Base-by-base conservation (phyloP, 805 yeast species). In the Myxozyma neglecta region DNA sequence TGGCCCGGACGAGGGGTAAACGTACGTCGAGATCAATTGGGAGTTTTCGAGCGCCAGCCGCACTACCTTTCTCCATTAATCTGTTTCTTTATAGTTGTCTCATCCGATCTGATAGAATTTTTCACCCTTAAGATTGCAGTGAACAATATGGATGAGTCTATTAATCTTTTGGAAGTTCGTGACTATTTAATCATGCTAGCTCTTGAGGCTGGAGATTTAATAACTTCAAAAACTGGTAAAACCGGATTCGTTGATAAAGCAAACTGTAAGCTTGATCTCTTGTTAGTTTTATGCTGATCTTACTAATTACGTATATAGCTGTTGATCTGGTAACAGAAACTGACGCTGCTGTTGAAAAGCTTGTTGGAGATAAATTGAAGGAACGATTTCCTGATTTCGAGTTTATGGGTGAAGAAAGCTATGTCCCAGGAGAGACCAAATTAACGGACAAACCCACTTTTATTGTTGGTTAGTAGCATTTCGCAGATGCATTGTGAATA, bases 381-480 rank as follows among this genome's bases (percentile, higher is more conserved):
- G 63, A 58, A 8, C 70, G 69, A 59, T 85, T 75, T 68, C 87
- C 88, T 11, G 70, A 73, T 20, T 85, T 71, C 69, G 74, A 76
- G 64, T 85, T 85, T 71, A 76, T 85, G 70, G 89, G 88, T 35
- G 89, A 85, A 69, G 89, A 85, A 70, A 77, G 84, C 24, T 84
- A 77, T 63, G 74, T 80, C 11, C 79, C 79, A 3, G 87, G 85
- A 1, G 74, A 71, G 36, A 76, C 85, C 2, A 70, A 70, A 50
- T 73, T 85, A 14, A 74, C 81, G 1, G 77, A 78, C 45, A 81
- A 75, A 3, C 88, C 88, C 20, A 84, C 88, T 1, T 85, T 85
- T 69, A 80, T 85, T 57, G 85, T 85, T 18, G 88, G 85, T 69
- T 87, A 87, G 46, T 43, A 20, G 6, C 13, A 43, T 35, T 53